These are phyloP conservation scores for Lasiosphaeria hispida DNA, from an alignment of 495 filamentous ascomycete genomes.

Conservation along the genomic window DNA sequence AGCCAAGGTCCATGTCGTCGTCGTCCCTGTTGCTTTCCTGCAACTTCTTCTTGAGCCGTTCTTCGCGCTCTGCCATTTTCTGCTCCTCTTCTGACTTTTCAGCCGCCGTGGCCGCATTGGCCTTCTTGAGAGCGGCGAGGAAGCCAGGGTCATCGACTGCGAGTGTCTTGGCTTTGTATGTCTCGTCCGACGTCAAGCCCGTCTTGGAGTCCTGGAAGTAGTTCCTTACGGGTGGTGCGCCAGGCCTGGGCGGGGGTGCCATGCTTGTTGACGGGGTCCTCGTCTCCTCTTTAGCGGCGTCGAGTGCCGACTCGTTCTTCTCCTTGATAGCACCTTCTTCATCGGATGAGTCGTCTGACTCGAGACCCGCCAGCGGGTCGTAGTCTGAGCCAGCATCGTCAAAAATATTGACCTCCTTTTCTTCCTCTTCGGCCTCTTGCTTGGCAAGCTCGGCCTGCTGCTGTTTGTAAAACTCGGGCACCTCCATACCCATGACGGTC, in stretches of 20 bases:
- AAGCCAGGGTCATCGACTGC: conserved; percentile 75
- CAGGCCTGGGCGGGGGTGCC: conserved; percentile 43
- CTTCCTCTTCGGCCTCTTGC: conserved; percentile 48
- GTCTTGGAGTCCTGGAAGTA: conserved; percentile 60
- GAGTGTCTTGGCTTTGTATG: conserved; percentile 54
- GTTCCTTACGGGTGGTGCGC: conserved; percentile 40
- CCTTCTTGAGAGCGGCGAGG: conserved; percentile 80
- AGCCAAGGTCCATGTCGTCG: conserved; percentile 91
- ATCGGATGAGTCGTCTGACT: conserved; percentile 47
- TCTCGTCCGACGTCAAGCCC: conserved; percentile 38
- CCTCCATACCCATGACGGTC: conserved; percentile 75
- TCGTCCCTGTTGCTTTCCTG: conserved; percentile 77
- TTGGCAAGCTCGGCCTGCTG: conserved; percentile 25
- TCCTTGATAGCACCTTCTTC: conserved; percentile 26
- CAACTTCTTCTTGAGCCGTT: conserved; percentile 71
- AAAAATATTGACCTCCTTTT: conserved; percentile 75
- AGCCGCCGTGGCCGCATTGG: conserved; percentile 63
- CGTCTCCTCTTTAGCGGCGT: conserved; percentile 1
- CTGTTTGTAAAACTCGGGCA: conserved; percentile 59
- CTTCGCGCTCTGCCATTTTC: conserved; percentile 49
- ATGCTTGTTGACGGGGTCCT: conserved; percentile 27
- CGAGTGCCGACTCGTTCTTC: conserved; percentile 5
- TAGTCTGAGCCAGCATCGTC: conserved; percentile 84
- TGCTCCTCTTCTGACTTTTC: conserved; percentile 46
- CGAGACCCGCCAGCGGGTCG: conserved; percentile 76